A percentile compares a stretch with the other conserved stretches of the same genome.
phyloP scores from a whole-genome alignment of 306 rosid genomes.

The Glycyrrhiza uralensis region DNA sequence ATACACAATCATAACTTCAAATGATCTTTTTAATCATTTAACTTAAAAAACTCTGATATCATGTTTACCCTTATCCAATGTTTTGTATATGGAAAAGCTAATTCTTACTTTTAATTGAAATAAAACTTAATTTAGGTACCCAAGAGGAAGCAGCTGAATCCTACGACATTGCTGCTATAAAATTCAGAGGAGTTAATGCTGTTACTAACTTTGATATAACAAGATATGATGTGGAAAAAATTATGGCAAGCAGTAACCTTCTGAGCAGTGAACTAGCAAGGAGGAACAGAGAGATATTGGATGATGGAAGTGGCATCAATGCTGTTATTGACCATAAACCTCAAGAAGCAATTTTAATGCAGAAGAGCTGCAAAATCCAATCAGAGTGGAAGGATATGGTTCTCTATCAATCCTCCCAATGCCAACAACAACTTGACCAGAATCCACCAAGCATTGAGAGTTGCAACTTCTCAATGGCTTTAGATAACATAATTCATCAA shows the following conservation, averaged over 20 bases:
- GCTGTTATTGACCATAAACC: constrained; percentile 35
- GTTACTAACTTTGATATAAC: constrained; percentile 84
- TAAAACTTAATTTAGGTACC: constrained; percentile 52
- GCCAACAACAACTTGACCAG: constrained; percentile 38
- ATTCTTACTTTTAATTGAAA: not conserved
- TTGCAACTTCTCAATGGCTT: constrained; percentile 25
- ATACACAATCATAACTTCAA: constrained; percentile 14
- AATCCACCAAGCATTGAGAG: constrained; percentile 26
- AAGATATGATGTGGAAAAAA: constrained; percentile 77
- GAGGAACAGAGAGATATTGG: constrained; percentile 41
- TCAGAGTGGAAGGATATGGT: constrained; percentile 61
- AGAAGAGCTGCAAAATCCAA: constrained; percentile 44
- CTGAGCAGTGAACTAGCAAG: constrained; percentile 67
- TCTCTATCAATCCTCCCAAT: constrained; percentile 36
- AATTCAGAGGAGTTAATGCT: constrained; percentile 78
- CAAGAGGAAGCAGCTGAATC: constrained; percentile 99
- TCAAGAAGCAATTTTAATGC: constrained; percentile 33
- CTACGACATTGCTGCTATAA: constrained; percentile 86
- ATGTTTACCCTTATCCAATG: not conserved
- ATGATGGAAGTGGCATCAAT: constrained; percentile 3
- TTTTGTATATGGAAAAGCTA: not conserved
- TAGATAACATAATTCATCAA: constrained; percentile 29
- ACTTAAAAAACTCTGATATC: not conserved
- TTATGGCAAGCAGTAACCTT: constrained; percentile 69
- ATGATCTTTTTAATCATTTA: not conserved